Conservation (phyloP, 345 rosid species). For the Eucalyptus pauciflora region DNA sequence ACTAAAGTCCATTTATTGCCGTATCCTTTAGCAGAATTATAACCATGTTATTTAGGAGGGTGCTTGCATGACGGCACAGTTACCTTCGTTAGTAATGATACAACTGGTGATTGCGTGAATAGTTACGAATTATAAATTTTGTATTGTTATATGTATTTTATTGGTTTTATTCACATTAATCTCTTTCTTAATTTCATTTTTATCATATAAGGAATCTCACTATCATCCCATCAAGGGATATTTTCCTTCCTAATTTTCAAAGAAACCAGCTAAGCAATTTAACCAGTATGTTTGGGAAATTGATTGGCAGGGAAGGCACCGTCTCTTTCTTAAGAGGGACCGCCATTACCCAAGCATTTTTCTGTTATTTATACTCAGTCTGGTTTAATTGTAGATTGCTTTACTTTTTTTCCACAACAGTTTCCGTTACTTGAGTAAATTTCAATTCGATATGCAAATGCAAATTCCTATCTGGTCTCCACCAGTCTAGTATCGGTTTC, state of each 20-base stretch:
- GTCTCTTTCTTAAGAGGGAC: background rate
- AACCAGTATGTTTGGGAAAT: background rate
- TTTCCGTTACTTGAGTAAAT: background rate
- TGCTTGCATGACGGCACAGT: too few relatives aligned
- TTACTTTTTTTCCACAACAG: background rate
- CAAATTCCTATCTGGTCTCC: too few relatives aligned
- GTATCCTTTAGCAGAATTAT: background rate
- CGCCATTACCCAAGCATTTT: too few relatives aligned
- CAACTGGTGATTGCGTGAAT: background rate
- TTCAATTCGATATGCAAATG: background rate
- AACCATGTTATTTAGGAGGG: background rate
- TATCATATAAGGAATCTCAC: background rate
- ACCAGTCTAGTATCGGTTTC: too few relatives aligned
- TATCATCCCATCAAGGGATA: background rate
- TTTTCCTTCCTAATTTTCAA: background rate
- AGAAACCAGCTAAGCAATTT: background rate
- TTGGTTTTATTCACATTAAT: background rate
- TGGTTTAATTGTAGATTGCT: background rate
- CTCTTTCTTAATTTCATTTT: background rate
- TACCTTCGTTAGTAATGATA: too few relatives aligned
- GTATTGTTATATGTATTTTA: background rate
- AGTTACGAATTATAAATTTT: background rate
- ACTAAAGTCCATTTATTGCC: background rate
- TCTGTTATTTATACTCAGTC: background rate
- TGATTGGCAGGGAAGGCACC: background rate